Evolutionary conservation across 2,329 filamentous ascomycete species (phyloP), one percentile per base, ranked within the genome.

Genomic region (Monilinia laxa): DNA sequence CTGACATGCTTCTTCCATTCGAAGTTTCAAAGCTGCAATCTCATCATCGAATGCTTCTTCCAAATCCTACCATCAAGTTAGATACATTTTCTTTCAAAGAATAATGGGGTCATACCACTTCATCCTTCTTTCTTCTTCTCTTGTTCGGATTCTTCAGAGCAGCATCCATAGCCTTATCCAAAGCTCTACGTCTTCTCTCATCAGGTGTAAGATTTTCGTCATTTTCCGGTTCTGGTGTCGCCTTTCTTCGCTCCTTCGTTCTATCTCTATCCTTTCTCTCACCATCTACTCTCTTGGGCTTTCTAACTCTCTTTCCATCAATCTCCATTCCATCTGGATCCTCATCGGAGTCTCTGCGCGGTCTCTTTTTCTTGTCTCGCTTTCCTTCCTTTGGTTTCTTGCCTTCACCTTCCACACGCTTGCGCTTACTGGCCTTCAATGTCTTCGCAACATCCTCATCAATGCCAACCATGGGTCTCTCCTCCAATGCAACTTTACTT

Each of bases 31-130:
- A 59, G 90, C 84, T 67, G 92, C 92, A 70, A 99, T 93, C 75
- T 96, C 90, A 55, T 93, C 90, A 76, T 98, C 95, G 71, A 94
- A 91, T 79, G 91, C 89, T 74, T 92, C 89, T 77, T 97, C 93
- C 57, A 98, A 84, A 71, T 98, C 94, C 90, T 94, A 73, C 14
- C 69, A 40, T 23, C 57, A 38, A 38, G 53, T 73, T 68, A 73
- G 74, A 72, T 66, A 47, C 16, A 42, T 23, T 25, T 47, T 23
- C 7, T 38, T 14, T 35, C 2, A 25, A 28, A 12, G 20, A 6
- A n/a, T n/a, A 38, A 6, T 42, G 40, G 35, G n/a, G 52, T 82
- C 88, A 65, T 83, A 93, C 91, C 77, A 96, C 93, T 73, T 95
- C 93, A 76, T 93, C 91, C 82, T 92, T 92, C 82, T 92, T 94